Conservation (phyloP, 2,329 filamentous ascomycete genomes). For the Lecanoromycetidae sp. region DNA sequence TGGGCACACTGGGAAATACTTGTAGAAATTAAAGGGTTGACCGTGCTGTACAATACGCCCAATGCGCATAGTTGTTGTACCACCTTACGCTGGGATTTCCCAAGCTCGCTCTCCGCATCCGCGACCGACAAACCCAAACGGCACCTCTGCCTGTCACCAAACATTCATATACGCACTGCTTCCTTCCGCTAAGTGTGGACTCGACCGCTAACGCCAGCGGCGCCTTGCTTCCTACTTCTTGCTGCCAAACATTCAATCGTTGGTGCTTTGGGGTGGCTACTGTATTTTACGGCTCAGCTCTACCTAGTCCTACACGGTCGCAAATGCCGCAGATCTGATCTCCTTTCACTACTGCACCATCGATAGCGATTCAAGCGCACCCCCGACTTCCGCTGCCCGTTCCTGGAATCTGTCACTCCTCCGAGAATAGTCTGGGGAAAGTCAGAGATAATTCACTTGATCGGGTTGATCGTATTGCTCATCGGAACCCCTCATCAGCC, state of each 20-base stretch:
- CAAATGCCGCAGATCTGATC: conserved; percentile 12
- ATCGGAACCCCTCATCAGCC: background rate
- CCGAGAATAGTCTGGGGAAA: conserved; percentile 6
- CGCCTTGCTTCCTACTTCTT: background rate
- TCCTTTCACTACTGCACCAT: conserved; percentile 5
- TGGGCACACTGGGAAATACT: no score
- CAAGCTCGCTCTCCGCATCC: conserved; percentile 14
- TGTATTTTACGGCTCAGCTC: conserved; percentile 5
- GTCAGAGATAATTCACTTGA: background rate
- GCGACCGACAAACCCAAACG: conserved; percentile 9
- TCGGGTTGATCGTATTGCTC: no score
- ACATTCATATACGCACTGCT: background rate
- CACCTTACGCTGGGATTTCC: conserved; percentile 4
- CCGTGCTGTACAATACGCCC: conserved; percentile 3
- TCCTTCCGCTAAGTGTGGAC: background rate
- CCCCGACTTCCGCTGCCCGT: conserved; percentile 9
- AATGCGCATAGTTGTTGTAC: background rate
- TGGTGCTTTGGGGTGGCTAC: background rate
- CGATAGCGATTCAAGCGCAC: conserved; percentile 9
- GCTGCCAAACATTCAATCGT: background rate
- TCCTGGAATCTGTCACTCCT: conserved; percentile 8
- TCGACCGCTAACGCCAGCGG: background rate
- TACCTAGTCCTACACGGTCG: conserved; percentile 8
- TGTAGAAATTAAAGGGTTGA: conserved; percentile 3
- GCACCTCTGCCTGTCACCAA: conserved; percentile 12